These are phyloP conservation scores for Saturnispora sekii DNA, from an alignment of 805 yeast species.

Conservation along the genomic window DNA sequence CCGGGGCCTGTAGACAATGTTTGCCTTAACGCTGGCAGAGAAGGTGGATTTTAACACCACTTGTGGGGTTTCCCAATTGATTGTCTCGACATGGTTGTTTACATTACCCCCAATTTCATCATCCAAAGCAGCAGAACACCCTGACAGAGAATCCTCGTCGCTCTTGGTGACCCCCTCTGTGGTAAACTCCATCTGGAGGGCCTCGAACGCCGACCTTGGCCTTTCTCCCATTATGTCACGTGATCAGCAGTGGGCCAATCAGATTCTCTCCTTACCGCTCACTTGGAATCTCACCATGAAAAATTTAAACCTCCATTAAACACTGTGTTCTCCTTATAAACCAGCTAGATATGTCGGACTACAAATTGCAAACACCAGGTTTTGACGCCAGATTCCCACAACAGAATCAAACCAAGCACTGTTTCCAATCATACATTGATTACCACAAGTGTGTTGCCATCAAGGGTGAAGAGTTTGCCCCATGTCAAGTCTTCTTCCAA, in stretches of 20 bases:
- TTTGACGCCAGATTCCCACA: conserved; percentile 94
- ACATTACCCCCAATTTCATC: neutral
- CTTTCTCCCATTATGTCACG: neutral
- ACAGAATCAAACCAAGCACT: conserved; percentile 96
- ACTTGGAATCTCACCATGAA: neutral
- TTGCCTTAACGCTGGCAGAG: neutral
- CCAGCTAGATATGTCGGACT: conserved; percentile 26
- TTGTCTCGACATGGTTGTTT: neutral
- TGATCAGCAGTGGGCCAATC: conserved; percentile 1
- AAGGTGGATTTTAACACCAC: neutral
- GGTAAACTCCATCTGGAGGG: neutral
- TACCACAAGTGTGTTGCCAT: conserved; percentile 95
- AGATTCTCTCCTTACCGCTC: neutral
- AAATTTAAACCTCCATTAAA: neutral
- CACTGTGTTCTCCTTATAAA: neutral
- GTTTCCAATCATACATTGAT: conserved; percentile 97
- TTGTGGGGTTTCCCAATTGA: neutral
- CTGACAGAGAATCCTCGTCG: too few relatives aligned
- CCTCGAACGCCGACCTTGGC: conserved; percentile 1
- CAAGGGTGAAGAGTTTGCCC: conserved; percentile 97
- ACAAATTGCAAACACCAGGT: conserved; percentile 53
- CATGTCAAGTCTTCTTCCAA: conserved; percentile 90
- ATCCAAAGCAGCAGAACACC: neutral
- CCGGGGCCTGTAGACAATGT: neutral
- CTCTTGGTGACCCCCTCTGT: too few relatives aligned